Evolutionary conservation across 2,329 filamentous ascomycete genomes (phyloP).

Genomic region (Drechmeria coniospora): DNA sequence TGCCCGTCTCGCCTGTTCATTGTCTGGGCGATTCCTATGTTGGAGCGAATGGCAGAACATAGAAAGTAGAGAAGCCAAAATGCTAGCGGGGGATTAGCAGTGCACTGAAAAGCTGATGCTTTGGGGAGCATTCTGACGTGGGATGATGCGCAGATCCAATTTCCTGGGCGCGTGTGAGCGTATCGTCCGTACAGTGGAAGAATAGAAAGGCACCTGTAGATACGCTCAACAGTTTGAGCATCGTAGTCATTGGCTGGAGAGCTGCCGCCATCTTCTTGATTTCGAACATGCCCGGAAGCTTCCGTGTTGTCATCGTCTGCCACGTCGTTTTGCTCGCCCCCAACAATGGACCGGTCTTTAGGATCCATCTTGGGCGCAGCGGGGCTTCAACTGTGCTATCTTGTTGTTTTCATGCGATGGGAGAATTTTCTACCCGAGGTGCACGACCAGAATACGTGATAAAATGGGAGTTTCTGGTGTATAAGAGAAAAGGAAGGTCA

Average conservation of each 20-base stretch:
- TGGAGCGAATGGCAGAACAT: constrained; percentile 81
- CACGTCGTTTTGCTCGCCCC: too few relatives aligned
- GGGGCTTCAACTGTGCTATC: too few relatives aligned
- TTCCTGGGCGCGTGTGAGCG: constrained; percentile 19
- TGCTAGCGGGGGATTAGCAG: constrained; percentile 28
- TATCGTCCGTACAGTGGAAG: background rate
- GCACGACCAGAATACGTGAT: too few relatives aligned
- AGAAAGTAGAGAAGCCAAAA: constrained; percentile 89
- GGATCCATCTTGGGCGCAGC: too few relatives aligned
- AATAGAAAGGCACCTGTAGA: constrained; percentile 26
- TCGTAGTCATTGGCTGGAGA: constrained; percentile 15
- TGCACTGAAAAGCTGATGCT: too few relatives aligned
- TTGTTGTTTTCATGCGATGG: too few relatives aligned
- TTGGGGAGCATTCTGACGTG: constrained; percentile 25
- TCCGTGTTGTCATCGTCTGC: too few relatives aligned
- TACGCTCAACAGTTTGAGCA: constrained; percentile 34
- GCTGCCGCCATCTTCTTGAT: background rate
- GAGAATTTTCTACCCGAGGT: too few relatives aligned
- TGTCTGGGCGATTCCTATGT: constrained; percentile 85
- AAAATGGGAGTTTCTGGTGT: too few relatives aligned
- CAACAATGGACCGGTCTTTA: too few relatives aligned
- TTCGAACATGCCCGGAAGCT: too few relatives aligned
- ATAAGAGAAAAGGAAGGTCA: too few relatives aligned
- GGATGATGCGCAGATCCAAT: constrained; percentile 44
- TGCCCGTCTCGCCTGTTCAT: constrained; percentile 65